These are phyloP conservation scores for Musa schizocarpa DNA, from an alignment of 176 grass and related monocot genomes.

Conservation along the genomic window DNA sequence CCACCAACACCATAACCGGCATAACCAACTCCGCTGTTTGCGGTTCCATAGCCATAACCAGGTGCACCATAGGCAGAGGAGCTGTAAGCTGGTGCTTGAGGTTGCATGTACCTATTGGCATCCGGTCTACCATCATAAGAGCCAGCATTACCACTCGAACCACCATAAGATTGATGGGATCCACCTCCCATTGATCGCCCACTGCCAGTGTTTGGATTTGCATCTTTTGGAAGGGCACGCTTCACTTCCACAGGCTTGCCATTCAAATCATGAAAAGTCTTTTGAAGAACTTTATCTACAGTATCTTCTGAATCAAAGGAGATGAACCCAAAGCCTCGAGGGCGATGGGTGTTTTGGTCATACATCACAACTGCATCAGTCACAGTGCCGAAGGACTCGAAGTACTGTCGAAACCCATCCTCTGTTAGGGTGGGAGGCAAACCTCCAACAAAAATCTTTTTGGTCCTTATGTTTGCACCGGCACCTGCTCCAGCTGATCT, in stretches of 20 bases:
- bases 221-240: conserved; percentile 74
- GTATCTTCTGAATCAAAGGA: conserved; percentile 89
- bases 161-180: conserved; percentile 56
- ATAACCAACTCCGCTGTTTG: conserved; percentile 59
- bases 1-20: conserved; percentile 67
- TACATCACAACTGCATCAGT: conserved; percentile 95
- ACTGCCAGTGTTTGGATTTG: conserved; percentile 49
- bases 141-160: conserved; percentile 36
- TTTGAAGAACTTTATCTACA: conserved; percentile 83
- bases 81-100: conserved; percentile 48
- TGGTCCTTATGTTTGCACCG: conserved; percentile 40
- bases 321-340: conserved; percentile 88
- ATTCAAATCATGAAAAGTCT: conserved; percentile 85
- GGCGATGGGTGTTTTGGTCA: conserved; percentile 88
- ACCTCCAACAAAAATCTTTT: conserved; percentile 96
- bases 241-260: conserved; percentile 94
- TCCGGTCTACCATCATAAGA: conserved; percentile 76
- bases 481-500: conserved; percentile 30
- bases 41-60: conserved; percentile 74
- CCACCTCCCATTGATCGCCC: conserved; percentile 47
- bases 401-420: conserved; percentile 82
- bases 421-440: conserved; percentile 74
- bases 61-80: conserved; percentile 53
- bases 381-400: conserved; percentile 55
- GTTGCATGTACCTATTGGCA: conserved; percentile 57